Evolutionary conservation across 176 grass and related monocot genomes (phyloP).

Genomic region (Calamus simplicifolius): DNA sequence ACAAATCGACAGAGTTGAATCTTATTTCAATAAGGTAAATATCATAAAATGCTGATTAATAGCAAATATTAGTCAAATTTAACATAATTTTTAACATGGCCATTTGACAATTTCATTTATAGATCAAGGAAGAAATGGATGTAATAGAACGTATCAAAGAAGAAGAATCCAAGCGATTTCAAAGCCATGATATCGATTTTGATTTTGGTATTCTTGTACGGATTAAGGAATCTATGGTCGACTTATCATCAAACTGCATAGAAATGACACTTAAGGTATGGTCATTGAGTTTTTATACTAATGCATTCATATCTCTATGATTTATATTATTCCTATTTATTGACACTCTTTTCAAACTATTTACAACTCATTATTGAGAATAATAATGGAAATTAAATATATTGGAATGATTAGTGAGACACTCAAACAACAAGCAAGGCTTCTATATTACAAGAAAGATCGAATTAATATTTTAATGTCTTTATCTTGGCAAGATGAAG

Average conservation of each 20-base stretch:
- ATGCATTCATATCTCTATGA: no score
- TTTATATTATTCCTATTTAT: background rate
- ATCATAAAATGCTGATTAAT: background rate
- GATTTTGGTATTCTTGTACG: conserved; percentile 31
- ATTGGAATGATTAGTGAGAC: no score
- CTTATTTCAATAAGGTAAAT: conserved; percentile 51
- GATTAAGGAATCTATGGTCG: conserved; percentile 60
- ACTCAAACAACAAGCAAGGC: no score
- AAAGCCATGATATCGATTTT: conserved; percentile 37
- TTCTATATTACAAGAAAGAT: no score
- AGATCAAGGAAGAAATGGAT: conserved; percentile 66
- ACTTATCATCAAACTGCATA: conserved; percentile 57
- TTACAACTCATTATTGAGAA: no score
- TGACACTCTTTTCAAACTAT: background rate
- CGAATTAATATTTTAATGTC: no score
- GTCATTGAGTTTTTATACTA: no score
- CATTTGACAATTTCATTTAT: background rate
- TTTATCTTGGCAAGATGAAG: no score
- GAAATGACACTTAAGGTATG: conserved; percentile 42
- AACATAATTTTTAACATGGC: background rate
- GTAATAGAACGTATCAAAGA: conserved; percentile 52
- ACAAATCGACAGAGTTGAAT: conserved; percentile 44
- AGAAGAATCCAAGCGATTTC: conserved; percentile 49
- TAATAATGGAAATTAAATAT: no score
- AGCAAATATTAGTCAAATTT: background rate